Percentiles rank a stretch among this genome's conserved stretches.
Evolutionary conservation across 164 flowering plant species (phyloP).

Genomic region (Euptelea pleiosperma): DNA sequence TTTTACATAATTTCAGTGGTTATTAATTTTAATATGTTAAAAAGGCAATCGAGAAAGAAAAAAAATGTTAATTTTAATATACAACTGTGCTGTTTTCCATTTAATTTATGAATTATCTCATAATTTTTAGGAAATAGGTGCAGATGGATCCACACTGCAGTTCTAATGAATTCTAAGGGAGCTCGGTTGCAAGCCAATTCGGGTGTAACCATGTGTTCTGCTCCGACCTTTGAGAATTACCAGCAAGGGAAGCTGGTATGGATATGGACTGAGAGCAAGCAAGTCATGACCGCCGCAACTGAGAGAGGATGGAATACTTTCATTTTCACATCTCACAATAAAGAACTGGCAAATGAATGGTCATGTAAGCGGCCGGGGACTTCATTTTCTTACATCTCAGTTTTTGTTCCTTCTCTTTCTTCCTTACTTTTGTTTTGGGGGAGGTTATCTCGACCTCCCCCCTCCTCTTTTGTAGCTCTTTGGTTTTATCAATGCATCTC

Average conservation of each 20-base stretch:
- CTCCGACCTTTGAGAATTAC: conserved; percentile 14
- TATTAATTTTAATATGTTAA: too few species aligned
- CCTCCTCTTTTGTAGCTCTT: too few species aligned
- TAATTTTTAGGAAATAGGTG: conserved; percentile 15
- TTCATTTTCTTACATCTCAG: not conserved
- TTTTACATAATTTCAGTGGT: too few species aligned
- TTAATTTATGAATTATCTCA: not conserved
- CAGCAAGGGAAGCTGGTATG: conserved; percentile 55
- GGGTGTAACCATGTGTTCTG: conserved; percentile 17
- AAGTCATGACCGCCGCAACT: conserved; percentile 84
- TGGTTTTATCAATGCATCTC: too few species aligned
- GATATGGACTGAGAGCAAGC: conserved; percentile 84
- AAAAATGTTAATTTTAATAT: too few species aligned
- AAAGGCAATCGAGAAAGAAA: too few species aligned
- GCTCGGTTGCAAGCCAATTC: conserved; percentile 4
- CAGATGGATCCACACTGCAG: conserved; percentile 7
- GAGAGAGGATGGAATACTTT: conserved; percentile 93
- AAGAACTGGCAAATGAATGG: conserved; percentile 68
- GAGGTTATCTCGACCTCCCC: too few species aligned
- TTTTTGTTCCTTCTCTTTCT: not conserved
- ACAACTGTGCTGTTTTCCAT: too few species aligned
- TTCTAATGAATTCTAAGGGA: not conserved
- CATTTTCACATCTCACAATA: conserved; percentile 41
- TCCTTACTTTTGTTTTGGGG: not conserved
- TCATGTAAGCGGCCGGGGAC: conserved; percentile 40